phyloP scores from a whole-genome alignment of 2,329 filamentous ascomycete genomes.

The Epichloe gansuensis region DNA sequence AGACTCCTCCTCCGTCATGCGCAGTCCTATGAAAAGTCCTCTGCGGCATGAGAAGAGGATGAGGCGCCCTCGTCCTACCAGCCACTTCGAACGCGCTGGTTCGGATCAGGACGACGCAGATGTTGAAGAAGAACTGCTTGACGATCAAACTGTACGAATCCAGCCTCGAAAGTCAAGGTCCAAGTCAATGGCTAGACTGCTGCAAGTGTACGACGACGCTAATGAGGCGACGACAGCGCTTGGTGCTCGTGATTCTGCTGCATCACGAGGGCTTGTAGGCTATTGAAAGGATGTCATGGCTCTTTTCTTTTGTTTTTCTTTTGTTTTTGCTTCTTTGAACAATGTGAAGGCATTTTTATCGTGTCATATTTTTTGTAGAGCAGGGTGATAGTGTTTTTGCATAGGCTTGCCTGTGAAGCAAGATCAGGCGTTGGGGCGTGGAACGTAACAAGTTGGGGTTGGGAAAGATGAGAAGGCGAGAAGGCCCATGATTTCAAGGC shows the following conservation, averaged over 20 bases:
- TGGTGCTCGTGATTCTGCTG: background rate
- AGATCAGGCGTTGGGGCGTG: conserved; percentile 1
- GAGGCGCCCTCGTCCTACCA: background rate
- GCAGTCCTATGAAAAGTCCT: conserved; percentile 4
- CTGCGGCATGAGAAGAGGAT: background rate
- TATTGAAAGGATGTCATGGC: background rate
- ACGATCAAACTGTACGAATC: conserved; percentile 5
- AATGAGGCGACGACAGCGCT: conserved; percentile 3
- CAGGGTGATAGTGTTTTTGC: background rate
- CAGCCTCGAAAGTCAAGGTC: conserved; percentile 11
- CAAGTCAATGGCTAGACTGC: conserved; percentile 3
- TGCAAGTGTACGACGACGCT: conserved; percentile 22
- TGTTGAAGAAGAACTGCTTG: conserved; percentile 16
- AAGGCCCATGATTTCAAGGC: background rate
- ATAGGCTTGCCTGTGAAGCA: background rate
- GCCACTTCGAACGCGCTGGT: background rate
- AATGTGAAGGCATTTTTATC: background rate
- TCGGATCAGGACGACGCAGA: conserved; percentile 12
- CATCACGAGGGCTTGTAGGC: background rate
- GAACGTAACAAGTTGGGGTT: background rate
- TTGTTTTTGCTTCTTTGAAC: background rate
- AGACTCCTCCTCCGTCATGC: background rate
- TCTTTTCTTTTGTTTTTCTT: background rate
- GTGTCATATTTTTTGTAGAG: background rate
- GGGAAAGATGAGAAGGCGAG: background rate